A percentile compares a stretch with the other conserved stretches of the same genome.
These are phyloP conservation scores for Phytophthora europaea DNA, from an alignment of 352 stramenopile genomes.

Conservation along the genomic window DNA sequence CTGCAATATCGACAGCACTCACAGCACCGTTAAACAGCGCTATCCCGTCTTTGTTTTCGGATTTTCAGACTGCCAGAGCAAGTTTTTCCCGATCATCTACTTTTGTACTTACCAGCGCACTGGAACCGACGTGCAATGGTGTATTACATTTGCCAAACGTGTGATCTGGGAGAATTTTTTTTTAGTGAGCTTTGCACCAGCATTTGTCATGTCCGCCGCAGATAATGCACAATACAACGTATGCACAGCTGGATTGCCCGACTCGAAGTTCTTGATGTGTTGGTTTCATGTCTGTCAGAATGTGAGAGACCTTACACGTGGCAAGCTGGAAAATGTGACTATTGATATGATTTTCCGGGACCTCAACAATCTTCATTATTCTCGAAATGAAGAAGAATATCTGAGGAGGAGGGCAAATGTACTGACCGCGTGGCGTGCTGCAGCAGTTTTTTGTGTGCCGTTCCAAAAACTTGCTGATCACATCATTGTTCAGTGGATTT, in stretches of 20 bases:
- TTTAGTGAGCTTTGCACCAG: not conserved
- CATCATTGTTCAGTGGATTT: not conserved
- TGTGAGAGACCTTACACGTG: not conserved
- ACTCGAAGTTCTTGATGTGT: not conserved
- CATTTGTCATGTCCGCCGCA: not conserved
- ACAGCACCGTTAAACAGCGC: not conserved
- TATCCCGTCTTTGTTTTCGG: slow-evolving; percentile 8
- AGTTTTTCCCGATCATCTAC: slow-evolving; percentile 5
- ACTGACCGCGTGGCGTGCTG: not conserved
- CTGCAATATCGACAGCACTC: slow-evolving; percentile 15
- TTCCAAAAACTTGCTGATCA: not conserved
- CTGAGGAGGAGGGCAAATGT: not conserved
- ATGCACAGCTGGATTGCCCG: not conserved
- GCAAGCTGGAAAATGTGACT: not conserved
- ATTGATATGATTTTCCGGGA: not conserved
- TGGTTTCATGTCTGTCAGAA: not conserved
- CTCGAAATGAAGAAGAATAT: not conserved
- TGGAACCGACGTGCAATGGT: not conserved
- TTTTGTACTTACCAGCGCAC: not conserved
- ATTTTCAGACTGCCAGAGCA: not conserved
- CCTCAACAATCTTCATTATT: not conserved
- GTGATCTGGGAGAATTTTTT: not conserved
- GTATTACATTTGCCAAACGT: not conserved
- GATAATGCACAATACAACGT: slow-evolving; percentile 7
- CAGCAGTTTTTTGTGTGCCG: too few relatives aligned